Conservation (phyloP, 441 rosid genomes). For the Adansonia gregorii region DNA sequence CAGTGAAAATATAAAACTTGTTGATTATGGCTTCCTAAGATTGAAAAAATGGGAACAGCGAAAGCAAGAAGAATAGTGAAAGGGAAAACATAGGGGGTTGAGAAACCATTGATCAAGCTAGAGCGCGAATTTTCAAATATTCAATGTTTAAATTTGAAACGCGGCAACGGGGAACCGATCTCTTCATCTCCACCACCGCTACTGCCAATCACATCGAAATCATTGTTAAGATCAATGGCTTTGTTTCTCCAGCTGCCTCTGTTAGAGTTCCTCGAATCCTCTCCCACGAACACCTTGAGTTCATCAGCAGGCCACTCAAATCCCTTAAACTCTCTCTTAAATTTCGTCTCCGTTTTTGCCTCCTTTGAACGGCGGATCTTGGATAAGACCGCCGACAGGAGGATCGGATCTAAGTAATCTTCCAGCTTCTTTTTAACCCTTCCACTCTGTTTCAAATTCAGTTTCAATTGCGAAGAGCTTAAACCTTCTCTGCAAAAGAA, state of each 20-base stretch:
- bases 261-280: background rate
- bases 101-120: background rate
- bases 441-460: constrained; percentile 13
- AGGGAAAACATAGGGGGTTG: background rate
- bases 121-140: background rate
- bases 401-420: constrained; percentile 34
- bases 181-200: background rate
- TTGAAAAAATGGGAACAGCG: background rate
- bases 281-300: constrained; percentile 27
- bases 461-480: constrained; percentile 17
- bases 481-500: constrained; percentile 5
- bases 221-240: constrained; percentile 20
- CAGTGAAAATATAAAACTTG: background rate
- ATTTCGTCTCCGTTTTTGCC: constrained; percentile 6
- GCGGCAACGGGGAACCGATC: constrained; percentile 21
- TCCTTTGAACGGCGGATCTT: constrained; percentile 20
- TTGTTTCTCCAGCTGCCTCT: constrained; percentile 7
- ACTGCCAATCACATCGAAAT: background rate
- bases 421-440: constrained; percentile 29
- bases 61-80: background rate
- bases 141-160: constrained; percentile 20
- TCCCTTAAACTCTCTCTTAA: constrained; percentile 21
- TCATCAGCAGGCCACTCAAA: constrained; percentile 36
- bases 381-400: constrained; percentile 25
- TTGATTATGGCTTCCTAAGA: background rate